These are phyloP conservation scores for Beta vulgaris DNA, from an alignment of 148 eudicot genomes.

Conservation along the genomic window DNA sequence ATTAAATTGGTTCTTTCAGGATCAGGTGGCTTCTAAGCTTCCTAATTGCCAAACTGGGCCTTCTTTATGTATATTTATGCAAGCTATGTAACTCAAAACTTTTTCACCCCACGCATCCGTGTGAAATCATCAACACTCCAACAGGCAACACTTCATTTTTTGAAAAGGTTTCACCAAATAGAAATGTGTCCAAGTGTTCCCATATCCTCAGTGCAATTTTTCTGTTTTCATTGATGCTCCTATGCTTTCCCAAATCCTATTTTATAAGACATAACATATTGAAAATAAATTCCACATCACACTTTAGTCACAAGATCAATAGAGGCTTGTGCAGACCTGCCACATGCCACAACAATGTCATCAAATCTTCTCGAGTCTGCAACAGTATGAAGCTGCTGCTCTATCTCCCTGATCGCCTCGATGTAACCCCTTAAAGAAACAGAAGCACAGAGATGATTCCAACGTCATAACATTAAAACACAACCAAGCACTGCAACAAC, in stretches of 20 bases:
- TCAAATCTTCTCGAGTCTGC: constrained; percentile 52
- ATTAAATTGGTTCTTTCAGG: background rate
- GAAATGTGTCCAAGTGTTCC: too few species aligned
- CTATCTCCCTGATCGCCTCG: constrained; percentile 85
- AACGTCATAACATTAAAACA: background rate
- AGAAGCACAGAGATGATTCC: background rate
- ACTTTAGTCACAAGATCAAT: constrained; percentile 11
- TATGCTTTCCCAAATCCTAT: background rate
- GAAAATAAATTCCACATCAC: background rate
- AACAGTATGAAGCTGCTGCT: constrained; percentile 54
- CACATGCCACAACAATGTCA: constrained; percentile 96
- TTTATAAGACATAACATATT: background rate
- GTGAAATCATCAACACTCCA: too few species aligned
- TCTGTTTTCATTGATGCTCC: background rate
- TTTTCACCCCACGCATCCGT: too few species aligned
- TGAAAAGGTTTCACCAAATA: too few species aligned
- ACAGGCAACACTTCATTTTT: too few species aligned
- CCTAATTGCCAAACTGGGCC: too few species aligned
- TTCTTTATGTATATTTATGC: background rate
- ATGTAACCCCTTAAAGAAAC: constrained; percentile 78
- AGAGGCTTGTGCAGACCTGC: constrained; percentile 49
- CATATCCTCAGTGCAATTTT: background rate
- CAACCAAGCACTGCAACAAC: background rate
- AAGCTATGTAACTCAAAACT: too few species aligned
- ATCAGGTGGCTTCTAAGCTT: background rate